Evolutionary conservation across 2,329 filamentous ascomycete species (phyloP), one percentile per base, ranked within the genome.

Genomic region (Madurella fahalii): DNA sequence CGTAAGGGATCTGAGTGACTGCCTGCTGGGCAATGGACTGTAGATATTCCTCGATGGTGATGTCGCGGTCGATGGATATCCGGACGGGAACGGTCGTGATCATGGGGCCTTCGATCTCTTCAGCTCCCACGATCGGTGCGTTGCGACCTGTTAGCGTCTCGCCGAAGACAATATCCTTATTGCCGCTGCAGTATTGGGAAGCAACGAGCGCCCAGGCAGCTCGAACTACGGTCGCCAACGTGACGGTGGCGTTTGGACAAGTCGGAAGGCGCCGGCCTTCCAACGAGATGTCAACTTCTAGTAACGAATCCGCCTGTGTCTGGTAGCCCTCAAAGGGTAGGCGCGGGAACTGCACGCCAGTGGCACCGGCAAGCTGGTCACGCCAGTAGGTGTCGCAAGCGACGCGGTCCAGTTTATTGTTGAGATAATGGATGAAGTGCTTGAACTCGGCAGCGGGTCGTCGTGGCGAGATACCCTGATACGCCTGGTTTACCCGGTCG

Each of bases 31-130:
- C 57, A 9, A 67, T 53, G 0, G n/a, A 32, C 2, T 45, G 20
- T 18, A 66, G 50, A 58, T 79, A 86, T 44, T 82, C 74, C 0
- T 66, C 63, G 2, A 83, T 71, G 0, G 71, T 70, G 0, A 64
- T 62, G 7, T 2, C 37, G 9, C 25, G 18, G 34, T 58, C 52
- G 2, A 64, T 18, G 25, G 50, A 43, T 5, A 50, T 30, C 37
- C 80, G 76, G 7, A 84, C 70, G 0, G 82, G 82, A 2, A 85
- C 74, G 0, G 82, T 85, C 2, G 80, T 78, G 58, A 84, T 82
- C 74, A 82, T 82, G 1, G 81, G 81, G 0, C 81, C 82, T 56
- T 82, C 77, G 46, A 84, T 83, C 56, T 79, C 69, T 55, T 82
- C 77, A 58, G 72, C 71, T 2, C 75, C 77, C 0, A 71, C 61